These are phyloP conservation scores for Penicillium frequentans DNA, from an alignment of 2,329 filamentous ascomycete genomes.

Conservation along the genomic window DNA sequence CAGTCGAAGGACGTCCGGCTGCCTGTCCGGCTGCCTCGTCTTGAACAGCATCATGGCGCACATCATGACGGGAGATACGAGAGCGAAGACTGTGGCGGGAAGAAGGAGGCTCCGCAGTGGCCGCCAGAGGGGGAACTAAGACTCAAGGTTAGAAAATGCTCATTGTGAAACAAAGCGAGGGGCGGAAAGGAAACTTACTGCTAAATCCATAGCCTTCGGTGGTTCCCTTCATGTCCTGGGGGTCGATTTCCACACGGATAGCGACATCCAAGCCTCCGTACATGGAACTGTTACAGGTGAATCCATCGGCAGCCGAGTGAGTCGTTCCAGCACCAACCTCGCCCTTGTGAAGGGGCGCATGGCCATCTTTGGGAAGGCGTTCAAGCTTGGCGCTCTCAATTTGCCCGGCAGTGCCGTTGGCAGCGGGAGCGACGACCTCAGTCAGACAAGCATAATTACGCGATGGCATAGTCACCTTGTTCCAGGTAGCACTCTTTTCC, in stretches of 20 bases:
- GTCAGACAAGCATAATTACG: conserved; percentile 66
- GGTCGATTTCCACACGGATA: conserved; percentile 49
- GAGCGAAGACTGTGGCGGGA: conserved; percentile 22
- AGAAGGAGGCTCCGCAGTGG: conserved; percentile 16
- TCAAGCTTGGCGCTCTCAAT: conserved; percentile 29
- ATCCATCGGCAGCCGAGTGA: conserved; percentile 67
- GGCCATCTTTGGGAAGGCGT: conserved; percentile 58
- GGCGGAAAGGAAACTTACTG: conserved; percentile 36
- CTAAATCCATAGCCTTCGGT: conserved; percentile 52
- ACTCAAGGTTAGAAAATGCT: neutral
- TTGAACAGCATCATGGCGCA: neutral
- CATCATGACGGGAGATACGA: conserved; percentile 16
- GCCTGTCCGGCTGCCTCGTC: conserved; percentile 7
- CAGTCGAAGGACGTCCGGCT: conserved; percentile 22
- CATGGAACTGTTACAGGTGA: conserved; percentile 37
- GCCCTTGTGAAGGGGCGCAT: conserved; percentile 70
- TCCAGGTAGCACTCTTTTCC: conserved; percentile 67
- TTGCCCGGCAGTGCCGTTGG: conserved; percentile 21
- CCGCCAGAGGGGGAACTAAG: conserved; percentile 20
- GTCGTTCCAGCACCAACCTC: conserved; percentile 75
- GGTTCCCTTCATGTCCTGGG: conserved; percentile 39
- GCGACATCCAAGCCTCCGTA: conserved; percentile 46
- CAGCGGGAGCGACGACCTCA: conserved; percentile 42
- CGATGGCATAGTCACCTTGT: conserved; percentile 80
- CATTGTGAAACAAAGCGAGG: neutral